These are phyloP conservation scores for Lactarius pseudohatsudake DNA, from an alignment of 768 basidiomycete species.

Conservation along the genomic window DNA sequence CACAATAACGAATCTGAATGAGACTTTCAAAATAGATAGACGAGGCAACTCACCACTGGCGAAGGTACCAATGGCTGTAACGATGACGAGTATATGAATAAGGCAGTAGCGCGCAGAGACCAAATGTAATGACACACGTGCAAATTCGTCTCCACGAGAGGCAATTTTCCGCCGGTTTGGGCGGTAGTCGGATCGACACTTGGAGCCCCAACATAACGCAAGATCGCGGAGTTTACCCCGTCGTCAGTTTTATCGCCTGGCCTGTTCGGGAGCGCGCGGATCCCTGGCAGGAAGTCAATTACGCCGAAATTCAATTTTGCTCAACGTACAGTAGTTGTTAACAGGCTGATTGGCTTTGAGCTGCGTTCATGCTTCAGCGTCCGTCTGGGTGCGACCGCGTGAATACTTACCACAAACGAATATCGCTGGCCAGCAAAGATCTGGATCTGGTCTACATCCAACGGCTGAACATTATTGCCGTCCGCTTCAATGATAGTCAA, in stretches of 20 bases:
- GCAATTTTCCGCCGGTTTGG: not conserved
- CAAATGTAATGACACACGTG: slow-evolving; percentile 8
- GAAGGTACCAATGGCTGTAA: slow-evolving; percentile 1
- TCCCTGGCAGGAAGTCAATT: slow-evolving; percentile 7
- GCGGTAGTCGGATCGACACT: slow-evolving; percentile 18
- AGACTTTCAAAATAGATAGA: no score
- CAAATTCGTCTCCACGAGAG: slow-evolving; percentile 15
- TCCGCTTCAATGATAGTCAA: slow-evolving; percentile 52
- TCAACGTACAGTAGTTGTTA: slow-evolving; percentile 29
- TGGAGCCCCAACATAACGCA: slow-evolving; percentile 26
- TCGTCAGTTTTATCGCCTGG: not conserved
- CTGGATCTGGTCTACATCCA: slow-evolving; percentile 41
- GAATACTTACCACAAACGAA: slow-evolving; percentile 40
- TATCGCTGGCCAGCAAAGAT: slow-evolving; percentile 56
- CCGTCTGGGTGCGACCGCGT: not conserved
- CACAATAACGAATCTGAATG: not conserved
- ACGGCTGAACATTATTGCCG: slow-evolving; percentile 41
- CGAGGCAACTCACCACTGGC: not conserved
- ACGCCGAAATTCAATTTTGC: not conserved
- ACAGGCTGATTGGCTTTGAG: slow-evolving; percentile 30
- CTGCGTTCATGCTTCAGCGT: slow-evolving; percentile 42
- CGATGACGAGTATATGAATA: not conserved
- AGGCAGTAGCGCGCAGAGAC: no score
- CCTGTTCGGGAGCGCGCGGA: slow-evolving; percentile 14
- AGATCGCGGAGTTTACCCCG: slow-evolving; percentile 17